Base-by-base conservation (phyloP, 371 early-diverging fungal genomes). In the Mortierella sp. region DNA sequence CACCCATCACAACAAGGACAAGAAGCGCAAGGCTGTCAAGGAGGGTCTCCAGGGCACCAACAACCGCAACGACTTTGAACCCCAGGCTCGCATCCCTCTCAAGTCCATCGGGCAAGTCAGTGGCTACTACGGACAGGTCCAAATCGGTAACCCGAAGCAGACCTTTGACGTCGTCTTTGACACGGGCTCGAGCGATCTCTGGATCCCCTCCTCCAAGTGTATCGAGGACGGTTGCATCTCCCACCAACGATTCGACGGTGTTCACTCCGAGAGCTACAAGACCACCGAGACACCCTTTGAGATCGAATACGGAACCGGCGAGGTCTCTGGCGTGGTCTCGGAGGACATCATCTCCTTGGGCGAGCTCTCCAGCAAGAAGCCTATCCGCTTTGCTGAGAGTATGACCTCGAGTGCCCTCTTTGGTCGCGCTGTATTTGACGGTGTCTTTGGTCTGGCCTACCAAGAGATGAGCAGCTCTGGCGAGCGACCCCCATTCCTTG, bases 361-460 rank as follows among this genome's bases (percentile, higher is more conserved):
- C n/a, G 91, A 91, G 14, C 74, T 93, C 10, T 10, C 73, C 0
- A 89, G 94, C 9, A 81, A 88, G 44, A 50, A 87, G 11, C 91
- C 80, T 2, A 54, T 85, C 70, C 82, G 78, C 0, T 89, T 95
- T 16, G 93, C 92, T 0, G 90, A 93, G 74, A 92, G 94, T 7
- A 83, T 90, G 42, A 87, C 89, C 9, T 77, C 92, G 13, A 92
- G 93, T 31, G 81, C 89, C 16, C 89, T 93, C 3, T 95, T 95
- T 84, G 88, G 85, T 21, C 90, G 88, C 0, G 87, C 91, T 0
- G 91, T 91, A 0, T 94, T 95, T 78, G 92, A 93, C 70, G 93
- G 95, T 3, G 94, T 95, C 45, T 92, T 95, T 88, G 95, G 95
- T 9, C 81, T 95, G 16, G 95, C 92, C 0, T 90, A 93, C 42